Percentiles rank a stretch among this genome's conserved stretches.
These are phyloP conservation scores for Pugionium cornutum DNA, from an alignment of 345 rosid species.

Conservation along the genomic window DNA sequence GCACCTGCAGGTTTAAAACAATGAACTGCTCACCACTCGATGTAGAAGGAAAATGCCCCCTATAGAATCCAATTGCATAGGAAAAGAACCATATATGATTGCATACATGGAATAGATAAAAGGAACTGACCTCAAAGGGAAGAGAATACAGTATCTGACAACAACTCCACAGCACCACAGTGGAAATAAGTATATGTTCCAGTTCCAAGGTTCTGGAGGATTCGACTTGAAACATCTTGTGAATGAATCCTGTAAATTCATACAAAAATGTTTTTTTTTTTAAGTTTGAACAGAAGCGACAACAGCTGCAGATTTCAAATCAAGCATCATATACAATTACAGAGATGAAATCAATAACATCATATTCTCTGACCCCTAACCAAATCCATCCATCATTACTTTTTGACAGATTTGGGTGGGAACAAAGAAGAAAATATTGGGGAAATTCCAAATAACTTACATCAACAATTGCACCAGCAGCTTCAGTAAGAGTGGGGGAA, in stretches of 20 bases:
- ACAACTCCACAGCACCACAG: slow-evolving; percentile 88
- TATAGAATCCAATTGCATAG: not conserved
- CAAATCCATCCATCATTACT: no score
- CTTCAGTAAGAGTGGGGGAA: slow-evolving; percentile 87
- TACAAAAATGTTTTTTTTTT: not conserved
- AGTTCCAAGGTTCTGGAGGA: slow-evolving; percentile 95
- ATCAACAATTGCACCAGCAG: slow-evolving; percentile 97
- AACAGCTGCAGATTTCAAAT: slow-evolving; percentile 4
- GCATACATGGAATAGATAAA: not conserved
- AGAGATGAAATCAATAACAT: not conserved
- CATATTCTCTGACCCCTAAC: no score
- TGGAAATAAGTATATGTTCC: slow-evolving; percentile 93
- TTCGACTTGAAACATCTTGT: slow-evolving; percentile 95
- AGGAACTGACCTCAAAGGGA: slow-evolving; percentile 73
- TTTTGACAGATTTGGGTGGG: not conserved
- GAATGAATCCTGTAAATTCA: slow-evolving; percentile 68
- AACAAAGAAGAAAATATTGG: slow-evolving; percentile 8
- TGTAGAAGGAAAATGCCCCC: no score
- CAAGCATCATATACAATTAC: not conserved
- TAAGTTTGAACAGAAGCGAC: not conserved
- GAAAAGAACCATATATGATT: not conserved
- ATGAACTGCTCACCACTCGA: not conserved
- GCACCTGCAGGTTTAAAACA: slow-evolving; percentile 55
- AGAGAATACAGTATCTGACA: slow-evolving; percentile 75
- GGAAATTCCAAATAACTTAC: slow-evolving; percentile 43